These are phyloP conservation scores for Xylaria grammica DNA, from an alignment of 495 filamentous ascomycete genomes.

Conservation along the genomic window DNA sequence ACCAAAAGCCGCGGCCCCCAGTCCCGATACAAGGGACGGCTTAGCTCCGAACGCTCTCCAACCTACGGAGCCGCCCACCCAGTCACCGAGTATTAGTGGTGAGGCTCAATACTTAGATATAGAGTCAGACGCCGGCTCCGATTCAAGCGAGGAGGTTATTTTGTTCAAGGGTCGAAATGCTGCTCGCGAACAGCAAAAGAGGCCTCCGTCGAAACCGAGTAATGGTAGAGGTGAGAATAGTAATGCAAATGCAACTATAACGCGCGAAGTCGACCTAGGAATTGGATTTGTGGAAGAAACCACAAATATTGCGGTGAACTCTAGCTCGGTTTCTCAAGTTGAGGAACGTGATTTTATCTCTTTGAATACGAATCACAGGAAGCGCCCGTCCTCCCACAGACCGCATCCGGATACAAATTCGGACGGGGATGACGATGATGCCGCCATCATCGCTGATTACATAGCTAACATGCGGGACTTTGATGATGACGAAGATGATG, in stretches of 20 bases:
- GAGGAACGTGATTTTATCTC: conserved; percentile 25
- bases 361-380: conserved; percentile 15
- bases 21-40: neutral
- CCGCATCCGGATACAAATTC: neutral
- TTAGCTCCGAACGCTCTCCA: neutral
- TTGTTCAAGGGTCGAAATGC: conserved; percentile 63
- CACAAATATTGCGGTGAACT: conserved; percentile 23
- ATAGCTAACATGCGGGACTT: conserved; percentile 68
- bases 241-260: conserved; percentile 24
- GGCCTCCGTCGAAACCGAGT: neutral
- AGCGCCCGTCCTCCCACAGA: conserved; percentile 14
- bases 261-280: conserved; percentile 22
- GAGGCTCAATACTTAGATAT: conserved; percentile 1
- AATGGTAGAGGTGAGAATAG: conserved; percentile 9
- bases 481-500: conserved; percentile 38
- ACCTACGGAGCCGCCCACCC: neutral
- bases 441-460: conserved; percentile 72
- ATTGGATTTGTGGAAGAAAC: conserved; percentile 22
- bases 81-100: neutral
- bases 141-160: conserved; percentile 71
- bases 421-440: conserved; percentile 48
- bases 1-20: neutral
- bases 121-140: conserved; percentile 50
- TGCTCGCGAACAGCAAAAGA: conserved; percentile 6
- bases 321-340: conserved; percentile 2